Evolutionary conservation across 306 rosid species (phyloP), one percentile per base, ranked within the genome.

Genomic region (Begonia fuchsioides): DNA sequence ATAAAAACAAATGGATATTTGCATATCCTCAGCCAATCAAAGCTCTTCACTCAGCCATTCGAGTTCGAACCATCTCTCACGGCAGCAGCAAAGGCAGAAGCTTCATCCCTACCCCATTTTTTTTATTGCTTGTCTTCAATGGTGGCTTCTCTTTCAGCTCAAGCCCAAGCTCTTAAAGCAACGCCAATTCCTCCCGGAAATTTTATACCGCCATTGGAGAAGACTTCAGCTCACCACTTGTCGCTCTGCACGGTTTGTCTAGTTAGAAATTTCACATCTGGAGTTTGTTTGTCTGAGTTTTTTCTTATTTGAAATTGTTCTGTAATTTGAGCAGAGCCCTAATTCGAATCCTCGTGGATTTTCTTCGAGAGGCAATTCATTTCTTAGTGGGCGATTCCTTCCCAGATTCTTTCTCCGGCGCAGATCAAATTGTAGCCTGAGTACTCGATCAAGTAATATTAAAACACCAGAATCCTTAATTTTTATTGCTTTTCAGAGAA

Each of bases 311-410:
- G 7, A 10, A 4, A 15, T 32, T 16, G 14, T 39, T 17, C 5
- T 12, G 9, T 11, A 32, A 39, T 41, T 2, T 26, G 18, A n/a
- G 20, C 47, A 76, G 96, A 77, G 60, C 26, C 56, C 67, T 43
- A 47, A 32, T 57, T 26, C 74, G 52, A 67, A 53, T 64, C 61
- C 69, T 50, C 51, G 71, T 58, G 73, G 87, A 51, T 62, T 74
- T 51, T 84, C 87, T 5, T 74, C 84, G 38, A 85, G 55, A 13
- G 74, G 79, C 32, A 67, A 18, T 43, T 61, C 53, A 39, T 90
- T 90, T 49, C 12, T 63, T 39, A 66, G 85, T 59, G 94, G 92
- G 11, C 95, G 58, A 40, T 67, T 72, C 51, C 66, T 59, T 43
- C 49, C 64, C 38, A 64, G 62, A 49, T 70, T 64, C 13, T 7